Percentiles rank a stretch among this genome's conserved stretches.
phyloP scores from a whole-genome alignment of 2,329 filamentous ascomycete species.

The Fusarium duplospermum region DNA sequence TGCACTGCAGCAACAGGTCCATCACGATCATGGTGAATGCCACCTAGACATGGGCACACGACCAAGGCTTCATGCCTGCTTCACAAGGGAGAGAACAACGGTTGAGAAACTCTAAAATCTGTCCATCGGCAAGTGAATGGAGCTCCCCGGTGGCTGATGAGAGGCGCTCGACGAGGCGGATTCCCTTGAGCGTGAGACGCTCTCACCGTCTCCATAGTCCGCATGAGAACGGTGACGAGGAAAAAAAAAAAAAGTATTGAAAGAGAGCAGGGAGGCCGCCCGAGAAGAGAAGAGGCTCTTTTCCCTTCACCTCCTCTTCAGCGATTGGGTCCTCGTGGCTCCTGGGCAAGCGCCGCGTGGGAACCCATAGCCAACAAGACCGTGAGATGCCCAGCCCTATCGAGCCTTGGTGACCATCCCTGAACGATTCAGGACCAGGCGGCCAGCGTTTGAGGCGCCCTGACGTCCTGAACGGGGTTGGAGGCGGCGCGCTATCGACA shows the following conservation, averaged over 20 bases:
- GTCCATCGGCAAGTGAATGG: not conserved
- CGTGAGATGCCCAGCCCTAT: not conserved
- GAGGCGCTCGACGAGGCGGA: not conserved
- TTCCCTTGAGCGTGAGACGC: not conserved
- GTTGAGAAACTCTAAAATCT: not conserved
- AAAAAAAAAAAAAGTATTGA: not conserved
- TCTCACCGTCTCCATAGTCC: not conserved
- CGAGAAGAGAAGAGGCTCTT: not conserved
- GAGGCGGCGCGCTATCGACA: constrained; percentile 7
- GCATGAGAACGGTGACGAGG: constrained; percentile 13
- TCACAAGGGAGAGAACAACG: not conserved
- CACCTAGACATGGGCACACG: constrained; percentile 4
- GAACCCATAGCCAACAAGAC: not conserved
- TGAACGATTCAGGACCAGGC: constrained; percentile 1
- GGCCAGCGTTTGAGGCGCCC: constrained; percentile 8
- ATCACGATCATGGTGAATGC: not conserved
- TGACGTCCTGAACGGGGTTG: not conserved
- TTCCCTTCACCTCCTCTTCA: not conserved
- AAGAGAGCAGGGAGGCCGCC: constrained; percentile 6
- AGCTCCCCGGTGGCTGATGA: not conserved
- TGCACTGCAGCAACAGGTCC: constrained; percentile 20
- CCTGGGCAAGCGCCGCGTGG: not conserved
- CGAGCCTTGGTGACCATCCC: not conserved
- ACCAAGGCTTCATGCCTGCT: not conserved
- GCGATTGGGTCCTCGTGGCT: not conserved